Conservation (phyloP, 2,329 filamentous ascomycete genomes). For the Penicillium sp. region DNA sequence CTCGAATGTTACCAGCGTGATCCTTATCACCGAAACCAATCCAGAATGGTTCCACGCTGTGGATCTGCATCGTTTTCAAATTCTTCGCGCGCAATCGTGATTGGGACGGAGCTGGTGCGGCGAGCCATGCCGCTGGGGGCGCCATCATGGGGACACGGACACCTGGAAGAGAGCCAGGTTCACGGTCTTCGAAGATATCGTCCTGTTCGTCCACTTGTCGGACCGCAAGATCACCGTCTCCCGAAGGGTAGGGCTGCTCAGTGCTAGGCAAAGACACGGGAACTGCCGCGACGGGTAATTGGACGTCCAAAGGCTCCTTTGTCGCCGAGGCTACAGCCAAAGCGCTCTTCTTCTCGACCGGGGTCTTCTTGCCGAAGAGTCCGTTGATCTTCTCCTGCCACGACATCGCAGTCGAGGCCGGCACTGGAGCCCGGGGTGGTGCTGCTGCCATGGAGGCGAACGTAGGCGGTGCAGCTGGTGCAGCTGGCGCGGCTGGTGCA, state of each 20-base stretch:
- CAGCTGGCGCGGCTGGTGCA: conserved; percentile 34
- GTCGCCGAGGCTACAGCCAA: conserved; percentile 66
- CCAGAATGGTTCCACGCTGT: conserved; percentile 46
- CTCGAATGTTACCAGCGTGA: conserved; percentile 35
- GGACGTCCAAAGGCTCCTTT: conserved; percentile 63
- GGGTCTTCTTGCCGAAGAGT: conserved; percentile 63
- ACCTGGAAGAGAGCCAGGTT: conserved; percentile 72
- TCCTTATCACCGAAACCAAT: conserved; percentile 42
- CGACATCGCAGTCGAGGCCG: conserved; percentile 47
- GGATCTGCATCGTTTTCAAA: conserved; percentile 55
- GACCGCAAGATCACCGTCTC: conserved; percentile 52
- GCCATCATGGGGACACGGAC: conserved; percentile 65
- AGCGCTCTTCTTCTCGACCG: conserved; percentile 51
- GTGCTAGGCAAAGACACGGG: conserved; percentile 67
- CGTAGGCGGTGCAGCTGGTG: conserved; percentile 44
- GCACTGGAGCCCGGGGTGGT: conserved; percentile 38
- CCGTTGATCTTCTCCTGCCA: conserved; percentile 87
- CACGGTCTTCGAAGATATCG: conserved; percentile 76
- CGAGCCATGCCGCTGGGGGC: conserved; percentile 63
- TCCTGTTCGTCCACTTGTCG: conserved; percentile 75
- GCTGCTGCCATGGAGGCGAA: conserved; percentile 46
- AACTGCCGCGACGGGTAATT: conserved; percentile 52
- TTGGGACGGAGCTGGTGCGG: conserved; percentile 44
- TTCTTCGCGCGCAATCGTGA: conserved; percentile 44
- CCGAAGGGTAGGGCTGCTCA: conserved; percentile 36